These are phyloP conservation scores for Tetrahymena borealis DNA, from an alignment of 73 alveolate species.

Conservation along the genomic window DNA sequence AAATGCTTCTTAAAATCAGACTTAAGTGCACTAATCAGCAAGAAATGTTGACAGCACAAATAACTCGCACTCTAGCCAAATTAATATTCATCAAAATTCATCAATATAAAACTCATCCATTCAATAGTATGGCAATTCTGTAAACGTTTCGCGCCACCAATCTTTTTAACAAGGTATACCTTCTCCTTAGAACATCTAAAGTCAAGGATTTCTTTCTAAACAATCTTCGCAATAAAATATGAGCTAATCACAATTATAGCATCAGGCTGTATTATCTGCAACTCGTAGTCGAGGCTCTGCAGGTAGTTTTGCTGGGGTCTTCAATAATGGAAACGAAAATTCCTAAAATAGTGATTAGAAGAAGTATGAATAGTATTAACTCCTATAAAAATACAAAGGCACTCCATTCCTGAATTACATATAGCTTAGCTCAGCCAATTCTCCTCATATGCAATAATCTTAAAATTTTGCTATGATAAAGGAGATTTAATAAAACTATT, in stretches of 20 bases:
- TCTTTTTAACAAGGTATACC: neutral
- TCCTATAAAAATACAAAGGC: neutral
- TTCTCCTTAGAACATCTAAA: neutral
- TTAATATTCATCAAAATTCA: neutral
- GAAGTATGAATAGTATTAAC: neutral
- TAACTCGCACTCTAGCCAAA: neutral
- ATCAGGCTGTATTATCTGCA: neutral
- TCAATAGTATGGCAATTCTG: neutral
- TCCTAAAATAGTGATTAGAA: neutral
- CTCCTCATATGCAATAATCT: neutral
- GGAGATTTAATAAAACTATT: neutral
- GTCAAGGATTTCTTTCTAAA: neutral
- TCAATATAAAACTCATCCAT: neutral
- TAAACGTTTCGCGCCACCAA: neutral
- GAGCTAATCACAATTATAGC: neutral
- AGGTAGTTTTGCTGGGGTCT: neutral
- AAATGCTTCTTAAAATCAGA: neutral
- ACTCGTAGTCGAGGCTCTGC: neutral
- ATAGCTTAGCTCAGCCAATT: neutral
- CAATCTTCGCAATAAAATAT: neutral
- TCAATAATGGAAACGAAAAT: neutral
- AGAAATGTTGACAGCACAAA: neutral
- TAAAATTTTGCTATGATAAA: neutral
- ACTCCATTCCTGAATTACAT: neutral
- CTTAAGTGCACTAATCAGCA: neutral